A percentile compares a stretch with the other conserved stretches of the same genome.
phyloP scores from a whole-genome alignment of 139 green algal species.

The Chlorella sp. region DNA sequence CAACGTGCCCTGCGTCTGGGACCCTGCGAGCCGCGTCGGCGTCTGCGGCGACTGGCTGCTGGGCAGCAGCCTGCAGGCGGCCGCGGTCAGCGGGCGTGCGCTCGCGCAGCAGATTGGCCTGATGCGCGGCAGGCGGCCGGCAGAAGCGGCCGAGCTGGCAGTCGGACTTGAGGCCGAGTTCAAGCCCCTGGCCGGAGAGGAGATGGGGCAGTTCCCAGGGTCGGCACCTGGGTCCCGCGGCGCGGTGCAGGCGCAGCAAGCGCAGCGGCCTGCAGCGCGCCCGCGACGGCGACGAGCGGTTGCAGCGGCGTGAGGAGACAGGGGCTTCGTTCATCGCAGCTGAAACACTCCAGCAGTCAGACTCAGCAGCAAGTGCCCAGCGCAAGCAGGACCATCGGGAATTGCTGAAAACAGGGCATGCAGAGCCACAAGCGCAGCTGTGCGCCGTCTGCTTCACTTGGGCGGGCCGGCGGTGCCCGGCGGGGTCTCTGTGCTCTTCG shows the following conservation, averaged over 20 bases:
- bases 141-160: slow-evolving; percentile 8
- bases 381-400: no score
- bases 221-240: not conserved
- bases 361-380: no score
- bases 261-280: no score
- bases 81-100: slow-evolving; percentile 60
- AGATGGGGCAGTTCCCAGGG: slow-evolving; percentile 52
- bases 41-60: slow-evolving; percentile 82
- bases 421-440: no score
- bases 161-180: slow-evolving; percentile 34
- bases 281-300: no score
- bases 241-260: not conserved
- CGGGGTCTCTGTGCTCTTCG: no score
- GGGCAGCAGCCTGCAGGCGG: slow-evolving; percentile 60
- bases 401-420: no score
- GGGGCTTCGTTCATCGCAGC: no score
- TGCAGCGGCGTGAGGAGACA: no score
- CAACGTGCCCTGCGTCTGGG: slow-evolving; percentile 62
- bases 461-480: no score
- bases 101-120: slow-evolving; percentile 56
- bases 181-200: slow-evolving; percentile 14
- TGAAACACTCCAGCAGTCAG: no score
- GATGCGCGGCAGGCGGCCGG: slow-evolving; percentile 1
- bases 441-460: no score
- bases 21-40: slow-evolving; percentile 53